Base-by-base conservation (phyloP, 2,329 filamentous ascomycete genomes). In the Xylariaceae sp. region DNA sequence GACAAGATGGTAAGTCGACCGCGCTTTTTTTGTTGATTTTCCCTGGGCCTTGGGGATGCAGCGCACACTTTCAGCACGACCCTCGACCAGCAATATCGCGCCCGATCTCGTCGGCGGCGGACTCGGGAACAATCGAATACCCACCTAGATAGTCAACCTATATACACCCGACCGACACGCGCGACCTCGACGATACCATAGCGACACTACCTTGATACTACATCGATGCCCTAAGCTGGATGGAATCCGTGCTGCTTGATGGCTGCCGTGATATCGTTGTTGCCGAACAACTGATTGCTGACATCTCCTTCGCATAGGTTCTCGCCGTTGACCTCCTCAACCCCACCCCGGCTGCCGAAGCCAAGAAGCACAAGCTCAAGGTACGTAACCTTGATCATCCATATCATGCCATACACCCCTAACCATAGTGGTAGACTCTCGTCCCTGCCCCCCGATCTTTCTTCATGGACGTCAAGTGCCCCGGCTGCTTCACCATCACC, bases 381-480 rank as follows among this genome's bases (percentile, higher is more conserved):
- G 91, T 96, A 90, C 68, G 80, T 70, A 1, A 62, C 56, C 51
- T 51, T 53, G 56, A 46, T 41, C 40, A 8, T 30, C 27, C 7
- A 8, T 40, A 40, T 3, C 31, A 4, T 45, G 29, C 11, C 2
- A 42, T 35, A 67, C 68, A 66, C 11, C 12, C 46, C 57, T 64
- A 60, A 66, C 57, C 44, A 64, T 62, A 57, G 61, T 55, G 12
- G 52, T 67, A 95, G 91, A 91, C 84, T 68, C 89, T 99, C 71
- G 94, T 99, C 75, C 94, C 94, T 72, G 87, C 85, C 67, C 94
- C 94, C 72, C 90, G 94, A 77, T 97, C 92, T 68, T 99, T 97
- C 89, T 99, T 99, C 89, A 99, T 99, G 94, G 94, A 99, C 76
- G 94, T 99, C 84, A 99, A 99, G 88, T 99, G 94, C 89, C 94